phyloP scores from a whole-genome alignment of 306 rosid species.

The Chamaecrista fasciculata region DNA sequence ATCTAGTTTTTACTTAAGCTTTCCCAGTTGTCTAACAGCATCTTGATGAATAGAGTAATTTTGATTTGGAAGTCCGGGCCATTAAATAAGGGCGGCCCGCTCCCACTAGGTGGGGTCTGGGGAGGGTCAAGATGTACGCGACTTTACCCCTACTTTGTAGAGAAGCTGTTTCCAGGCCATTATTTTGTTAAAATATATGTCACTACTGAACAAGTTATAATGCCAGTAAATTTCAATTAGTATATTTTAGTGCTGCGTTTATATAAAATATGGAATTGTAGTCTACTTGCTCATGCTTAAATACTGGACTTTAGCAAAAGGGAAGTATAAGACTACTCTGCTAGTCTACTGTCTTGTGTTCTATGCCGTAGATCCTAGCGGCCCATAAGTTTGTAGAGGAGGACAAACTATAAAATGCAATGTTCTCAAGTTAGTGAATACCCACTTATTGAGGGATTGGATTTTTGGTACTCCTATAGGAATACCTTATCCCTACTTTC shows the following conservation, averaged over 20 bases:
- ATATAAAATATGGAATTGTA: neutral
- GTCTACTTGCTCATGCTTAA: neutral
- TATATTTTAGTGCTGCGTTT: slow-evolving; percentile 8
- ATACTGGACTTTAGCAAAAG: neutral
- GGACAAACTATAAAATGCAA: neutral
- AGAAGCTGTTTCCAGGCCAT: too few species aligned
- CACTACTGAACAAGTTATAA: slow-evolving; percentile 14
- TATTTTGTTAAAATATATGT: slow-evolving; percentile 7
- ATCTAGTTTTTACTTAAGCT: slow-evolving; percentile 3
- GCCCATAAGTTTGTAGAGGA: neutral
- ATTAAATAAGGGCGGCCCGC: too few species aligned
- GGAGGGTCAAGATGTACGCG: too few species aligned
- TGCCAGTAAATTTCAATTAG: slow-evolving; percentile 5
- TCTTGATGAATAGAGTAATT: slow-evolving; percentile 8
- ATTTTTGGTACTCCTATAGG: neutral
- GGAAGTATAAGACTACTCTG: neutral
- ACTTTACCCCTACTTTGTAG: too few species aligned
- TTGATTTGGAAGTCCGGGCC: neutral
- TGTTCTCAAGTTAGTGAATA: neutral
- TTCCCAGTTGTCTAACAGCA: slow-evolving; percentile 16
- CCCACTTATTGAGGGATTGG: neutral
- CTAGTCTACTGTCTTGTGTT: neutral
- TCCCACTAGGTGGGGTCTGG: too few species aligned
- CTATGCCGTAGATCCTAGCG: neutral
- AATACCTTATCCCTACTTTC: neutral